Conservation (phyloP, 148 eudicot species). For the Rhododendron griersonianum region DNA sequence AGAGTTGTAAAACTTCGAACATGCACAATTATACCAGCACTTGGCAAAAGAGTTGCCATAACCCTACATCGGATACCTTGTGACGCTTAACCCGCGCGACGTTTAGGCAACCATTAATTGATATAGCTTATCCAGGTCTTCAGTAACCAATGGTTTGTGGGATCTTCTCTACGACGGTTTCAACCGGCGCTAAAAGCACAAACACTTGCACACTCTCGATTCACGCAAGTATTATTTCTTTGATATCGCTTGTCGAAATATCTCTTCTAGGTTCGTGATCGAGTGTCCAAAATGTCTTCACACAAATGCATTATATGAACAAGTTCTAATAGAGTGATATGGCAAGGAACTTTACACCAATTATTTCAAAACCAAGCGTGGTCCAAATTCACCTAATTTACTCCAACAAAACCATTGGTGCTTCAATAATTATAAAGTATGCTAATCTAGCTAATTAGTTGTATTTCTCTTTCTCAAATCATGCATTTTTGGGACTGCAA, state of each 20-base stretch:
- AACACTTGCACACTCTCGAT: background rate
- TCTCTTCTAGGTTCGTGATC: background rate
- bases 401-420: background rate
- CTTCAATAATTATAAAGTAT: background rate
- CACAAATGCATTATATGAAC: background rate
- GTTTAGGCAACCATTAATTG: no score
- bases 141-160: no score
- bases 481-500: background rate
- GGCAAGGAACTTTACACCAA: background rate
- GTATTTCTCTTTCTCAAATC: background rate
- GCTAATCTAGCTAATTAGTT: background rate
- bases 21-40: no score
- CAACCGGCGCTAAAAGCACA: background rate
- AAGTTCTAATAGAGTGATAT: background rate
- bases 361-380: background rate
- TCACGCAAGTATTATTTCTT: background rate
- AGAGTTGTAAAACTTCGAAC: no score
- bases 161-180: background rate
- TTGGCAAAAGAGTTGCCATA: no score
- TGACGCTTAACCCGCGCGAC: no score
- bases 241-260: background rate
- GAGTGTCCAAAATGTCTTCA: background rate
- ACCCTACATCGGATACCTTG: no score
- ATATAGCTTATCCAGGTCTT: no score
- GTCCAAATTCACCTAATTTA: background rate